A percentile compares a stretch with the other conserved stretches of the same genome.
Conservation (phyloP, 2,329 filamentous ascomycete species). For the Penicillium sp. region DNA sequence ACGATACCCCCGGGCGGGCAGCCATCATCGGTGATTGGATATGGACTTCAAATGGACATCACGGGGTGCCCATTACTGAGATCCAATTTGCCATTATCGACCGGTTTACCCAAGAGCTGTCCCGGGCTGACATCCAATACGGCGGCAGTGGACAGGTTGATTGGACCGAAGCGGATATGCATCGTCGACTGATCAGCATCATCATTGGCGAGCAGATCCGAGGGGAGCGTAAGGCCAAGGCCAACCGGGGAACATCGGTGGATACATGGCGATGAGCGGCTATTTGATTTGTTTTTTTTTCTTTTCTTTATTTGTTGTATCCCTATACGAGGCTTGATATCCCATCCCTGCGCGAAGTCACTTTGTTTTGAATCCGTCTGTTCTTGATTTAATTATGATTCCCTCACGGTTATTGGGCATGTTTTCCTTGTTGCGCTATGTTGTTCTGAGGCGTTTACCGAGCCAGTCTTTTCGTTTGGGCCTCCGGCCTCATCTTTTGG, state of each 20-base stretch:
- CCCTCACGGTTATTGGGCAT: constrained; percentile 18
- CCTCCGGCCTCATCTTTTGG: constrained; percentile 1
- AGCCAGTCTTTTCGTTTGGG: constrained; percentile 1
- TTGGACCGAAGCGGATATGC: constrained; percentile 48
- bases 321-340: constrained; percentile 10
- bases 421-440: constrained; percentile 8
- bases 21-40: constrained; percentile 46
- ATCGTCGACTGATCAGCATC: constrained; percentile 47
- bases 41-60: constrained; percentile 43
- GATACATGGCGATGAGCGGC: constrained; percentile 30
- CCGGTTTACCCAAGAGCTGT: constrained; percentile 41
- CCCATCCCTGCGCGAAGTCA: constrained; percentile 16
- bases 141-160: constrained; percentile 41
- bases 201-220: constrained; percentile 50
- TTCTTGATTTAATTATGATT: constrained; percentile 17
- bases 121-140: constrained; percentile 34
- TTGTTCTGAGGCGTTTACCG: constrained; percentile 10
- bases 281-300: constrained; percentile 10
- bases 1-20: constrained; percentile 35
- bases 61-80: constrained; percentile 44
- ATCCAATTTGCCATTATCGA: constrained; percentile 46
- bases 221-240: constrained; percentile 38
- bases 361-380: constrained; percentile 14
- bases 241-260: constrained; percentile 23
- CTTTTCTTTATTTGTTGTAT: constrained; percentile 8